Conservation (phyloP, 768 basidiomycete genomes). For the Leucocoprinus birnbaumii region DNA sequence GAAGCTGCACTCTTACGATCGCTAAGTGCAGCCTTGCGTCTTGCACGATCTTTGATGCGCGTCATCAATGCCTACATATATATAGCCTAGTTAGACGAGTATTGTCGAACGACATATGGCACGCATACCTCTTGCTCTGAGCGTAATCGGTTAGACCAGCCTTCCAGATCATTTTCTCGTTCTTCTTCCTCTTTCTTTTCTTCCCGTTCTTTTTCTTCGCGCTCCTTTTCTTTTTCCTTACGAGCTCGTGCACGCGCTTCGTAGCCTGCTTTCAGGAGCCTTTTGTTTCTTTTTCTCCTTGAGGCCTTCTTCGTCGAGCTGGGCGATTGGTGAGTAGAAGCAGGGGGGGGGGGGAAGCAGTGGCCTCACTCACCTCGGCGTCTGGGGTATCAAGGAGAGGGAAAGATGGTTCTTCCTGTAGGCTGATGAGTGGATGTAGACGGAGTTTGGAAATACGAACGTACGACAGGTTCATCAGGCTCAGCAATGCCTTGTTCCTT, state of each 20-base stretch:
- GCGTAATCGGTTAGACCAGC: slow-evolving; percentile 74
- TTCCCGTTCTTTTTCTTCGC: slow-evolving; percentile 63
- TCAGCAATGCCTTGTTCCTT: slow-evolving; percentile 62
- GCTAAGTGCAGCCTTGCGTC: slow-evolving; percentile 75
- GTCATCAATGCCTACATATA: slow-evolving; percentile 67
- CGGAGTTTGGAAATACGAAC: slow-evolving; percentile 11
- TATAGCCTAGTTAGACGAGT: background rate
- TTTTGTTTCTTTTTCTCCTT: slow-evolving; percentile 96
- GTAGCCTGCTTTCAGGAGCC: slow-evolving; percentile 88
- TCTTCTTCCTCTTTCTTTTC: slow-evolving; percentile 80
- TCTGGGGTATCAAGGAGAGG: slow-evolving; percentile 92
- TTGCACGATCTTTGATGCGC: slow-evolving; percentile 81
- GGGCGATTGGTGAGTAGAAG: background rate
- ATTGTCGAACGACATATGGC: background rate
- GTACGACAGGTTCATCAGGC: slow-evolving; percentile 52
- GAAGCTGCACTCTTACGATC: slow-evolving; percentile 95
- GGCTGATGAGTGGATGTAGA: background rate
- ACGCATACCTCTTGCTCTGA: slow-evolving; percentile 72
- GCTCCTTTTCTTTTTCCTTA: slow-evolving; percentile 86
- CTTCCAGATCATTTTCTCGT: slow-evolving; percentile 63
- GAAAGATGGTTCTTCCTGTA: slow-evolving; percentile 80
- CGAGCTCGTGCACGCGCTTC: slow-evolving; percentile 84
- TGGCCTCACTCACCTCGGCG: slow-evolving; percentile 51
- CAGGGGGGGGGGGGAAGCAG: background rate
- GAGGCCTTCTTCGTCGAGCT: slow-evolving; percentile 87